Evolutionary conservation across 371 early-diverging fungal species (phyloP), one percentile per base, ranked within the genome.

Genomic region (Phascolomyces articulosus): DNA sequence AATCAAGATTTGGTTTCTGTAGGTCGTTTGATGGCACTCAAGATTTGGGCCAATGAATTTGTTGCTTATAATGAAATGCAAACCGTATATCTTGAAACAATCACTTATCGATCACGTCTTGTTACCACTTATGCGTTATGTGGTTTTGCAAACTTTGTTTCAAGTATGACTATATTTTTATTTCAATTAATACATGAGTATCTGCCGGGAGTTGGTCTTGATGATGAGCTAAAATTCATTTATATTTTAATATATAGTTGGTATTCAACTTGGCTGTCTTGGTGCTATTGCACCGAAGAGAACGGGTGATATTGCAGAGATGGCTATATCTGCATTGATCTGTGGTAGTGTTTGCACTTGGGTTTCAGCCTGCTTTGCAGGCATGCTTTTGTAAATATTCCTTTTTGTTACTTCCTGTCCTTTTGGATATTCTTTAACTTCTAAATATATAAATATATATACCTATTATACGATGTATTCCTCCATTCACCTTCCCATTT

Each of bases 31-130:
- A 79, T 96, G 78, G 95, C 93, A 20, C 89, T 87, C 66, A 96
- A 96, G 81, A 85, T 94, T 64, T 85, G 95, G 75, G 84, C 90
- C 58, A 96, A 95, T 81, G 96, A 96, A 83, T 95, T 96, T 72
- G 92, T 91, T 20, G 96, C 96, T 18, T 96, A 91, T 73, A 51
- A 70, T 11, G 62, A 68, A 47, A 76, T 91, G 67, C 69, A 81
- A 0, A 67, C 71, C 27, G 65, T 47, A 1, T 77, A 64, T 40
- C 60, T 27, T 2, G 71, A 60, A 28, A 40, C 62, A 0, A 64
- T 90, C 38, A 64, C 80, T 24, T 44, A 65, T 1, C 87, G 91
- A 23, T 79, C 87, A 0, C 55, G 67, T 7, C 34, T 87, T 27
- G 79, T 93, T 57, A 79, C 87, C 1, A 88, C 91, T 28, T 94